Evolutionary conservation across 768 basidiomycete genomes (phyloP).

Genomic region (Mycena sanguinolenta): DNA sequence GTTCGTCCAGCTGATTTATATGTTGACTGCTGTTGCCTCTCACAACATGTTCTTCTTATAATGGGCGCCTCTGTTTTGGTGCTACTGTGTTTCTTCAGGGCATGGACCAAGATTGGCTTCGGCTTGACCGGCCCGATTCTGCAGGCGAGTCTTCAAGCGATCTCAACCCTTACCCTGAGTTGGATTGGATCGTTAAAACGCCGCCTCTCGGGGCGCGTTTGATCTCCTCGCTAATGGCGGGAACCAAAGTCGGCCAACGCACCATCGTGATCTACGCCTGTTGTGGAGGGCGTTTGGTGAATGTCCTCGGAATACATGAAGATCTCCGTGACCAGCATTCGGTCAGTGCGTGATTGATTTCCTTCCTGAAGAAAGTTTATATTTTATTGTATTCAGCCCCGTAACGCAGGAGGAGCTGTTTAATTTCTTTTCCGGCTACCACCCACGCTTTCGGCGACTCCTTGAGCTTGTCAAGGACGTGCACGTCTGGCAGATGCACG

Average conservation of each 20-base stretch:
- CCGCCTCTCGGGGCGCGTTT: slow-evolving; percentile 26
- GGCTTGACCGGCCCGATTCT: slow-evolving; percentile 13
- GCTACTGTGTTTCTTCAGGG: no score
- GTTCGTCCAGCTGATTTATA: slow-evolving; percentile 14
- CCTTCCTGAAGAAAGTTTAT: background rate
- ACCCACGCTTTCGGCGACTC: slow-evolving; percentile 23
- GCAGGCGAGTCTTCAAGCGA: slow-evolving; percentile 25
- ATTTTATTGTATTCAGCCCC: slow-evolving; percentile 14
- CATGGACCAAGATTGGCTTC: no score
- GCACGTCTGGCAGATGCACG: slow-evolving; percentile 34
- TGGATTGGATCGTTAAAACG: slow-evolving; percentile 32
- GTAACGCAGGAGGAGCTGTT: slow-evolving; percentile 19
- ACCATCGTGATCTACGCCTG: slow-evolving; percentile 30
- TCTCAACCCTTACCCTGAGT: slow-evolving; percentile 26
- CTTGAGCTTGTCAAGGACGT: slow-evolving; percentile 24
- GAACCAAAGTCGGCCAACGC: slow-evolving; percentile 11
- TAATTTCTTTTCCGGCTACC: slow-evolving; percentile 30
- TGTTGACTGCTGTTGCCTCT: no score
- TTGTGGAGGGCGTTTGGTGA: slow-evolving; percentile 25
- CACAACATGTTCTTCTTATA: no score
- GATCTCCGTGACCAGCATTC: slow-evolving; percentile 28
- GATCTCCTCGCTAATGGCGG: slow-evolving; percentile 23
- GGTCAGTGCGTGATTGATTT: slow-evolving; percentile 12
- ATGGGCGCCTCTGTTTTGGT: no score
- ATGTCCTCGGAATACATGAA: slow-evolving; percentile 29